A percentile compares a stretch with the other conserved stretches of the same genome.
phyloP scores from a whole-genome alignment of 148 eudicot species.

The Fagopyrum esculentum region DNA sequence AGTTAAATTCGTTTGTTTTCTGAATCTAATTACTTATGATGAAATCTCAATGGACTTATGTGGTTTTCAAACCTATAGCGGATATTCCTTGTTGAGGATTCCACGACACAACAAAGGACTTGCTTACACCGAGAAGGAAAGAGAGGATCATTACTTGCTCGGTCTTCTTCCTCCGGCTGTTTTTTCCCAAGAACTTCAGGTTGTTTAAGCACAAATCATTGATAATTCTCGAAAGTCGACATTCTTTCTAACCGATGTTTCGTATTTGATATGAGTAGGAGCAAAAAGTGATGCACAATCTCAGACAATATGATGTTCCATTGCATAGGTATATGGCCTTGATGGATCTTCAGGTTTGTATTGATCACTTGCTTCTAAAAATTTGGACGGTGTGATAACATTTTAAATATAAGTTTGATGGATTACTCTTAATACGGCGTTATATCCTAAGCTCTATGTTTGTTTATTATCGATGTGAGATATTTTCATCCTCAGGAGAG shows the following conservation, averaged over 20 bases:
- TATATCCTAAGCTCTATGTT: too few relatives aligned
- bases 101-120: conserved; percentile 83
- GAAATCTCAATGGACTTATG: too few relatives aligned
- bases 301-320: conserved; percentile 68
- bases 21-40: too few relatives aligned
- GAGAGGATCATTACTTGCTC: conserved; percentile 80
- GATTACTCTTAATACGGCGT: too few relatives aligned
- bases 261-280: conserved; percentile 28
- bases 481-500: conserved; percentile 44
- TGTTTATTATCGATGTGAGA: too few relatives aligned
- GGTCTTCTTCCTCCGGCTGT: conserved; percentile 83
- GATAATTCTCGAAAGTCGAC: background rate
- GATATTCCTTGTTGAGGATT: conserved; percentile 69
- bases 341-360: conserved; percentile 79
- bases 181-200: conserved; percentile 70
- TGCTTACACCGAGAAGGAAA: conserved; percentile 70
- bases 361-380: too few relatives aligned
- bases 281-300: conserved; percentile 47
- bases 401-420: too few relatives aligned
- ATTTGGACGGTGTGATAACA: too few relatives aligned
- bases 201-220: conserved; percentile 4
- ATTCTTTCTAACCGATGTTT: background rate
- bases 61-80: conserved; percentile 27
- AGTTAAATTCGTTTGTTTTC: background rate
- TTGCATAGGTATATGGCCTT: conserved; percentile 72